phyloP scores from a whole-genome alignment of 2,329 filamentous ascomycete genomes.

The Penicillium crustosum region DNA sequence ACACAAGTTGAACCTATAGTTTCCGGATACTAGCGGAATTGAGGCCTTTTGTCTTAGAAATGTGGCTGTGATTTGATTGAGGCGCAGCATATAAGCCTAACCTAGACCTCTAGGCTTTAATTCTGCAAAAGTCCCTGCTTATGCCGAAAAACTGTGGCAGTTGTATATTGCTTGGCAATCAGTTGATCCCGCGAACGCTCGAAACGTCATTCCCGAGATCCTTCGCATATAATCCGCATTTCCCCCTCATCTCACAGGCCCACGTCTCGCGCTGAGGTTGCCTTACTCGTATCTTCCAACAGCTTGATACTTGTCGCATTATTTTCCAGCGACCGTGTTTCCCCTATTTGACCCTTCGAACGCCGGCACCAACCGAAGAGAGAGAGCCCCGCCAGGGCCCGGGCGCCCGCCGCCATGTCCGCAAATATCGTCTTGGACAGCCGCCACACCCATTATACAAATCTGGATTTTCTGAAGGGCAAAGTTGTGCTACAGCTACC shows the following conservation, averaged over 20 bases:
- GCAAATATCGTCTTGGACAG: conserved; percentile 47
- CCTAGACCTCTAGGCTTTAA: background rate
- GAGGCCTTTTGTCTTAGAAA: background rate
- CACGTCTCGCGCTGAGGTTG: background rate
- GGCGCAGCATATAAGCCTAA: conserved; percentile 13
- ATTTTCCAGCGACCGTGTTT: background rate
- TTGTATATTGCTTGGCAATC: conserved; percentile 10
- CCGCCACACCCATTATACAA: conserved; percentile 48
- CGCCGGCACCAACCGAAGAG: background rate
- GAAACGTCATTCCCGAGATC: conserved; percentile 24
- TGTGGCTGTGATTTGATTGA: conserved; percentile 12
- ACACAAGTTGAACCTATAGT: background rate
- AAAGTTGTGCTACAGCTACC: conserved; percentile 45
- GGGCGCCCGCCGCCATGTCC: conserved; percentile 42
- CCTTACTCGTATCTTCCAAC: background rate
- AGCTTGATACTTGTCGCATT: background rate
- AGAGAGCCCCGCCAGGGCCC: conserved; percentile 11
- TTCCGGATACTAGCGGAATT: background rate
- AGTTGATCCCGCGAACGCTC: conserved; percentile 16
- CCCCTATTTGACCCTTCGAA: background rate
- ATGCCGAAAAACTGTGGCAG: background rate
- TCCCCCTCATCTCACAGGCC: conserved; percentile 5
- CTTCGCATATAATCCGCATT: conserved; percentile 20
- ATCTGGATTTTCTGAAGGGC: conserved; percentile 49
- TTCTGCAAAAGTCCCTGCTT: background rate